These are phyloP conservation scores for Scenedesmus sp. DNA, from an alignment of 163 green algal genomes.

Conservation along the genomic window DNA sequence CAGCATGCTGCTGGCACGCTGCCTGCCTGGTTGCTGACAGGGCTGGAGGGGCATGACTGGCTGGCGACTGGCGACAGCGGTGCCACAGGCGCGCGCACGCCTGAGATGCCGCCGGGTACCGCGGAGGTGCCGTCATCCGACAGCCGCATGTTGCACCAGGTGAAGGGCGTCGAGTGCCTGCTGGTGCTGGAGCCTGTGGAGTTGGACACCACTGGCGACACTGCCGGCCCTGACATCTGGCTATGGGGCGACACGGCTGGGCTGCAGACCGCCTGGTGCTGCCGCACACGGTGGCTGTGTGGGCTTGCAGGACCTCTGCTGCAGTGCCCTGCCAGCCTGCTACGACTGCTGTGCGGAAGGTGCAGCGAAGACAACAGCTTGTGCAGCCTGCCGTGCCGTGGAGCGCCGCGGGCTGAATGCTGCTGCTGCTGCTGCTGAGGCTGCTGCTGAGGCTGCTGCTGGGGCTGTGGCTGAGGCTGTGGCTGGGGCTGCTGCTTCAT, in stretches of 20 bases:
- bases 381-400: constrained; percentile 18
- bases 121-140: not conserved
- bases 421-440: not conserved
- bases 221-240: not conserved
- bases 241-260: not conserved
- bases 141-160: not conserved
- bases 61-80: not conserved
- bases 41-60: not conserved
- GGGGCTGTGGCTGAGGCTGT: not conserved
- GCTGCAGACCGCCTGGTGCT: not conserved
- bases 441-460: constrained; percentile 17
- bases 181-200: constrained; percentile 1
- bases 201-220: not conserved
- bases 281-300: not conserved
- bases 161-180: not conserved
- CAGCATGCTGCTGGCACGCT: not conserved
- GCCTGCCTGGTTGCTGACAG: not conserved
- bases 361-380: constrained; percentile 12
- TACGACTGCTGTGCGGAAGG: not conserved
- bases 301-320: not conserved
- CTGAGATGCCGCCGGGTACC: not conserved
- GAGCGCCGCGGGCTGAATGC: not conserved
- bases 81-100: not conserved
- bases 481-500: constrained; percentile 4
- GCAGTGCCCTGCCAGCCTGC: not conserved